Percentiles rank a stretch among this genome's conserved stretches.
These are phyloP conservation scores for Apodospora peruviana DNA, from an alignment of 495 filamentous ascomycete species.

Conservation along the genomic window DNA sequence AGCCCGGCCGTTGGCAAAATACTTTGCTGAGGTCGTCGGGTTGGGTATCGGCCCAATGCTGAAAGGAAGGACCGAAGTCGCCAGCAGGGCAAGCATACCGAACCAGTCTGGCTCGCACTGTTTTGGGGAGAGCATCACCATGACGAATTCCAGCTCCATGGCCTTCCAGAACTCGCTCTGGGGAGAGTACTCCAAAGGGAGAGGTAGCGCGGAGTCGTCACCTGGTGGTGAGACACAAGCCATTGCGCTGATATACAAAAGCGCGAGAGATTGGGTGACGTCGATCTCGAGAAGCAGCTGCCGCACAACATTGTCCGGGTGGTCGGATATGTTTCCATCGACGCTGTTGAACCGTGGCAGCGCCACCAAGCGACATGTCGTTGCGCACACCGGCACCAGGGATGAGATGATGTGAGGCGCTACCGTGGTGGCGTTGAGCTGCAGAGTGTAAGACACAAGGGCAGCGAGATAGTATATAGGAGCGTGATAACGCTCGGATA, in stretches of 20 bases:
- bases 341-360: slow-evolving; percentile 20
- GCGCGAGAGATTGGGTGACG: slow-evolving; percentile 31
- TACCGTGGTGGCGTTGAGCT: slow-evolving; percentile 32
- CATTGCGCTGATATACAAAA: slow-evolving; percentile 35
- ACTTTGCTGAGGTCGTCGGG: slow-evolving; percentile 6
- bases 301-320: slow-evolving; percentile 17
- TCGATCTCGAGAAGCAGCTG: slow-evolving; percentile 27
- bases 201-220: slow-evolving; percentile 1
- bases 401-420: slow-evolving; percentile 37
- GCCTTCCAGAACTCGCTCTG: slow-evolving; percentile 36
- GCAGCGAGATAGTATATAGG: slow-evolving; percentile 40
- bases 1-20: slow-evolving; percentile 2
- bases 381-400: slow-evolving; percentile 36
- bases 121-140: slow-evolving; percentile 38
- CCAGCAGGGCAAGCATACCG: slow-evolving; percentile 31
- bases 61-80: slow-evolving; percentile 35
- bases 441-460: slow-evolving; percentile 31
- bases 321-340: slow-evolving; percentile 20
- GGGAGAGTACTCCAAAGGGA: slow-evolving; percentile 15
- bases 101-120: slow-evolving; percentile 39
- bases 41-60: slow-evolving; percentile 41
- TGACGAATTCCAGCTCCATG: slow-evolving; percentile 42
- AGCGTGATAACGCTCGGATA: slow-evolving; percentile 32
- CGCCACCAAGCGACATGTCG: slow-evolving; percentile 26
- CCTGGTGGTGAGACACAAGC: slow-evolving; percentile 24